Percentiles rank a stretch among this genome's conserved stretches.
These are phyloP conservation scores for Pachyrhizus erosus DNA, from an alignment of 306 rosid species.

Conservation along the genomic window DNA sequence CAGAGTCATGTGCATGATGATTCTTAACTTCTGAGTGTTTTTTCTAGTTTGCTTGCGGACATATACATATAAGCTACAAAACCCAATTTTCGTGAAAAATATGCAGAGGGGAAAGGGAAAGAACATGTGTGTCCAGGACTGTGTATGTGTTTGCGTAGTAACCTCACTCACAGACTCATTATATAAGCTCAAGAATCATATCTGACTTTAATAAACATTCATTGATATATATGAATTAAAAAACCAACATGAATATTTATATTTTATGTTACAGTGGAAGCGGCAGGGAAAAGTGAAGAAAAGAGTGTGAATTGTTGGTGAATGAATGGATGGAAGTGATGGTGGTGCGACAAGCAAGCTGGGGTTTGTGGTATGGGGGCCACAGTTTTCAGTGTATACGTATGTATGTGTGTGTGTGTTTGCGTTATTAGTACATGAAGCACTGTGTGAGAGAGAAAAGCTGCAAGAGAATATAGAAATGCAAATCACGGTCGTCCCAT, in stretches of 20 bases:
- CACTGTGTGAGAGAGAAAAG: slow-evolving; percentile 48
- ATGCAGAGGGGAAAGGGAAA: slow-evolving; percentile 21
- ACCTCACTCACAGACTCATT: too few species aligned
- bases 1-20: slow-evolving; percentile 13
- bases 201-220: slow-evolving; percentile 11
- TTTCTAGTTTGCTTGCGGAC: slow-evolving; percentile 9
- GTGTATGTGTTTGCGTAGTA: slow-evolving; percentile 1
- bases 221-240: background rate
- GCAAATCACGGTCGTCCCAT: slow-evolving; percentile 85
- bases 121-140: slow-evolving; percentile 17
- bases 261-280: background rate
- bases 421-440: background rate
- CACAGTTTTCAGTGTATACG: slow-evolving; percentile 41
- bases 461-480: slow-evolving; percentile 90
- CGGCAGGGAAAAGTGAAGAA: background rate
- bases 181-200: background rate
- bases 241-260: background rate
- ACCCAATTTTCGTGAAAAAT: slow-evolving; percentile 33
- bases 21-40: background rate
- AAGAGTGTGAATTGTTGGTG: slow-evolving; percentile 21
- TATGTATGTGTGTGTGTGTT: background rate
- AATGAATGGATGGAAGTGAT: slow-evolving; percentile 25
- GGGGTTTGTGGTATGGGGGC: slow-evolving; percentile 47
- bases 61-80: background rate
- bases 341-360: slow-evolving; percentile 56